Base-by-base conservation (phyloP, 2,329 filamentous ascomycete genomes). In the Leptographium flavum region DNA sequence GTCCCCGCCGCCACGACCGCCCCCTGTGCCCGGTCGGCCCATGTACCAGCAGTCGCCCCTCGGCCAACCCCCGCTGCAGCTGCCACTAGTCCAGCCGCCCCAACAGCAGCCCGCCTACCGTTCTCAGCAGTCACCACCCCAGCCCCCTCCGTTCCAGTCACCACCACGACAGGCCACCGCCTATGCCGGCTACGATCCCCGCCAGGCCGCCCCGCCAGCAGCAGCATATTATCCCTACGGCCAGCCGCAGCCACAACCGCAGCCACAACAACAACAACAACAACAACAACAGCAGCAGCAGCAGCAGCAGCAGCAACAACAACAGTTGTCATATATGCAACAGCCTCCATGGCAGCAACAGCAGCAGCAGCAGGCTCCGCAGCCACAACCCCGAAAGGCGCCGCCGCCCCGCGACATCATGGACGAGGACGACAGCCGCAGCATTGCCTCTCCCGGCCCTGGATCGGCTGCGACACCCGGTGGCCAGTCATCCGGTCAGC, bases 361-460 rank as follows among this genome's bases (percentile, higher is more conserved):
- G 3, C 49, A 48, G 8, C 54, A 53, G 25, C 58, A 55, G 47
- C 53, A 48, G 4, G 58, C 49, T 27, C 53, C 58, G n/a, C 62
- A 63, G 47, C 56, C 57, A 0, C 59, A 53, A 14, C 58, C 57
- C 2, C 27, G 13, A 28, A 64, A 66, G 50, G 62, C 61, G 4
- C 63, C 64, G n/a, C 69, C 62, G 23, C 70, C 61, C 23, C 70
- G 61, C 25, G 73, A 79, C 55, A 58, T 74, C 23, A 68, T 79
- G 53, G 74, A 79, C 49, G 73, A 74, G 45, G 14, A 69, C 68
- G 10, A 60, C 76, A 32, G 13, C 40, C 37, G n/a, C 9, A 19
- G 35, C 17, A 22, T n/a, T n/a, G n/a, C 35, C 9, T 13, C 21
- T n/a, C 42, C 19, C 4, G 39, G 39, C 10, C 15, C 21, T n/a